Conservation (phyloP, 345 rosid genomes). For the Camelina laxa region DNA sequence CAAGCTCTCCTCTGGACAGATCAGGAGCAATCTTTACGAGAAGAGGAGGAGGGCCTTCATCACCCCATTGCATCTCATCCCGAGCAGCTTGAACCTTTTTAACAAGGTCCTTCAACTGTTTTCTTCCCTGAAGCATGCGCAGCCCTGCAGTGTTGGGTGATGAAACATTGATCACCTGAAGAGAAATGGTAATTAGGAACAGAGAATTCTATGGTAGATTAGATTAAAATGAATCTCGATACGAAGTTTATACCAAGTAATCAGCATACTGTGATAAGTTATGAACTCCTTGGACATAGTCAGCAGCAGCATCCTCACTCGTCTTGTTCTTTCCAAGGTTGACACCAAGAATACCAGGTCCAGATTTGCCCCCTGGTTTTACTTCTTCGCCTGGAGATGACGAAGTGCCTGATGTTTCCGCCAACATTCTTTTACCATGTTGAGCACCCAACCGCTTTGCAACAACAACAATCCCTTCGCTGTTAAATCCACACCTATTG, state of each 20-base stretch:
- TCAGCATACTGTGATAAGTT: slow-evolving; percentile 95
- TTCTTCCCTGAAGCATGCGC: slow-evolving; percentile 97
- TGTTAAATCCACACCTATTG: slow-evolving; percentile 95
- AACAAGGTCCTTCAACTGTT: slow-evolving; percentile 91
- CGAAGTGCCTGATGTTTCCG: slow-evolving; percentile 72
- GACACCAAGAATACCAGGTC: slow-evolving; percentile 98
- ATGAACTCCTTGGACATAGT: slow-evolving; percentile 98
- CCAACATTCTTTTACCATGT: slow-evolving; percentile 96
- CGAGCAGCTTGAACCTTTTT: slow-evolving; percentile 99
- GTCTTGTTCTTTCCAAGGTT: slow-evolving; percentile 98
- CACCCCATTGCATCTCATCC: slow-evolving; percentile 99
- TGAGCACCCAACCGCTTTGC: slow-evolving; percentile 97
- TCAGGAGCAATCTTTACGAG: slow-evolving; percentile 98
- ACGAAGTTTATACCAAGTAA: slow-evolving; percentile 69
- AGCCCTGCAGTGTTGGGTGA: slow-evolving; percentile 96
- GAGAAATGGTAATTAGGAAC: slow-evolving; percentile 11
- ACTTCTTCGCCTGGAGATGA: slow-evolving; percentile 58
- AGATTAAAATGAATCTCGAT: background rate
- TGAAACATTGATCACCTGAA: slow-evolving; percentile 93
- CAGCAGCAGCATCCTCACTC: slow-evolving; percentile 92
- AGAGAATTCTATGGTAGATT: background rate
- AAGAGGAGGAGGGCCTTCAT: slow-evolving; percentile 97
- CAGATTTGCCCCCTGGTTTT: slow-evolving; percentile 94
- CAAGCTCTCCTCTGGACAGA: slow-evolving; percentile 91
- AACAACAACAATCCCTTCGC: slow-evolving; percentile 95